Conservation (phyloP, 78 protist species). For the Dictyostelium capitatum region DNA sequence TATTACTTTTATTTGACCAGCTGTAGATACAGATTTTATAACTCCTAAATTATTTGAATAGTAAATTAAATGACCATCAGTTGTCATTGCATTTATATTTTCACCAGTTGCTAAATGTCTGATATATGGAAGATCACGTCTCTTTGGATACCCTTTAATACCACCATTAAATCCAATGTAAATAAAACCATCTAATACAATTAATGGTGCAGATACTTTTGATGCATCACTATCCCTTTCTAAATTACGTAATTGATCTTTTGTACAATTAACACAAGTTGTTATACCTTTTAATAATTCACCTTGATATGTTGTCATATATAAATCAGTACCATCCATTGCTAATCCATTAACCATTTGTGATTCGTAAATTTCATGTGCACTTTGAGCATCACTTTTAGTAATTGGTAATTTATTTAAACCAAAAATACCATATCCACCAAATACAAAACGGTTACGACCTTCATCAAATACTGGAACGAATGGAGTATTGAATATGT, state of each 20-base stretch:
- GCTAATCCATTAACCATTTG: constrained; percentile 19
- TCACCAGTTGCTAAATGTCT: neutral
- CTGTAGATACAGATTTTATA: neutral
- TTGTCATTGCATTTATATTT: neutral
- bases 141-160: neutral
- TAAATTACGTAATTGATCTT: neutral
- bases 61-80: neutral
- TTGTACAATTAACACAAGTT: neutral
- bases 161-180: neutral
- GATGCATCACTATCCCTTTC: neutral
- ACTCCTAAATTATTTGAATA: neutral
- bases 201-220: neutral
- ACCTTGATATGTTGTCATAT: constrained; percentile 41
- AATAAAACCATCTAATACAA: neutral
- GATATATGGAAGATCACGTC: neutral
- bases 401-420: neutral
- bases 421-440: constrained; percentile 5
- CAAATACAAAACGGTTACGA: neutral
- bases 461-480: neutral
- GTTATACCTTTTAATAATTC: neutral
- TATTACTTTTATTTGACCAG: no score
- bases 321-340: neutral
- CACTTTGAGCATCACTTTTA: neutral
- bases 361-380: neutral
- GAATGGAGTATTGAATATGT: constrained; percentile 24